Percentiles rank a stretch among this genome's conserved stretches.
Conservation (phyloP, 1,284 basidiomycete species). For the Papiliotrema fonsecae region DNA sequence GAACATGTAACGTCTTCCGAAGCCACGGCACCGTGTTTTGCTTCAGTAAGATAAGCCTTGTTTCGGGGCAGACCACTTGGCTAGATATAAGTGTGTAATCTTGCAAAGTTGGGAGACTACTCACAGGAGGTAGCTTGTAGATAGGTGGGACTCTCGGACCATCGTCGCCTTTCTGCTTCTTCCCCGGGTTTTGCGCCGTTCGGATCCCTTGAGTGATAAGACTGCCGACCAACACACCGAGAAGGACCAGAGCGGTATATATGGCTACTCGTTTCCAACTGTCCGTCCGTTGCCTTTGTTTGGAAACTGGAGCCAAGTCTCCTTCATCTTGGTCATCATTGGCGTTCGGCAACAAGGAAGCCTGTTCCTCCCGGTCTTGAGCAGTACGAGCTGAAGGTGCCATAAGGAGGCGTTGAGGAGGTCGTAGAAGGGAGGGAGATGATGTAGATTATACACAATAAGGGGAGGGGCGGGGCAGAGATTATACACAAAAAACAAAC, state of each 20-base stretch:
- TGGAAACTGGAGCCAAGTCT: background rate
- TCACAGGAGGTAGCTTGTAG: constrained; percentile 32
- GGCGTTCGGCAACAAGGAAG: background rate
- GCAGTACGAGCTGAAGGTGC: background rate
- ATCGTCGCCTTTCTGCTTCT: constrained; percentile 10
- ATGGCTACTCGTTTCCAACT: background rate
- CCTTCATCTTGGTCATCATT: background rate
- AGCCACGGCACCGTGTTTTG: constrained; percentile 75
- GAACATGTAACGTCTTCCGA: constrained; percentile 80
- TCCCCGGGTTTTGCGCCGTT: constrained; percentile 1
- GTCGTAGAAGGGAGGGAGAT: too few relatives aligned
- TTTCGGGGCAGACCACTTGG: constrained; percentile 53
- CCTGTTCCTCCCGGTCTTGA: background rate
- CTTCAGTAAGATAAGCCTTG: constrained; percentile 68
- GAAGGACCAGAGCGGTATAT: background rate
- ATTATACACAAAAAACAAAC: too few relatives aligned
- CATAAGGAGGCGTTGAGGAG: too few relatives aligned
- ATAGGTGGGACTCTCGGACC: constrained; percentile 35
- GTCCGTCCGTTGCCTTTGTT: background rate
- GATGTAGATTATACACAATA: too few relatives aligned
- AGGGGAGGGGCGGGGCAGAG: too few relatives aligned
- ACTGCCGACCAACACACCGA: constrained; percentile 2
- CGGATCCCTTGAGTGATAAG: background rate
- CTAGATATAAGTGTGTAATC: constrained; percentile 9
- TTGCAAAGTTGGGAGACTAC: constrained; percentile 3